Conservation (phyloP, 805 yeast genomes). For the Dipodascus geniculatus region DNA sequence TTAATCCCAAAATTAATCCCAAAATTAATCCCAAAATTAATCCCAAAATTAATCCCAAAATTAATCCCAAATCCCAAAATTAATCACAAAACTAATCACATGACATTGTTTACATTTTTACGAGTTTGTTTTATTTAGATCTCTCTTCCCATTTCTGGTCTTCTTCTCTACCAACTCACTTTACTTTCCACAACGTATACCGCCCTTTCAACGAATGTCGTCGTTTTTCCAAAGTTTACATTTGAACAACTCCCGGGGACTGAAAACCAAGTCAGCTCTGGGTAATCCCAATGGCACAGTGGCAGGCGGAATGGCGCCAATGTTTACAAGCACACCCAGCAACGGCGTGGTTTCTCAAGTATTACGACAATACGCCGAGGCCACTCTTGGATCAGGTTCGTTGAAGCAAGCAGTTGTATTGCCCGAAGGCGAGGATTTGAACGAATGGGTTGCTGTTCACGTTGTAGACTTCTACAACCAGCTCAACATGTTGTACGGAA, state of each 20-base stretch:
- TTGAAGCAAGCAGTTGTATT: slow-evolving; percentile 85
- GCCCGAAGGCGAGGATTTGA: slow-evolving; percentile 83
- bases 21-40: neutral
- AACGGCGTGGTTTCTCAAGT: slow-evolving; percentile 24
- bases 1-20: neutral
- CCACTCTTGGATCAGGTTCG: slow-evolving; percentile 86
- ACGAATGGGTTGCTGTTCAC: slow-evolving; percentile 95
- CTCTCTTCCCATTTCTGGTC: neutral
- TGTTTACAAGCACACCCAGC: slow-evolving; percentile 25
- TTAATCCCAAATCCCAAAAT: too few species aligned
- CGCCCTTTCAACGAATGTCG: neutral
- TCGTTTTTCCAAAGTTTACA: slow-evolving; percentile 7
- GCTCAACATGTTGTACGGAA: slow-evolving; percentile 90
- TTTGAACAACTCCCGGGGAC: slow-evolving; percentile 13
- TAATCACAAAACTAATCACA: neutral
- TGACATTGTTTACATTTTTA: slow-evolving; percentile 1
- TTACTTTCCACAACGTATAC: too few species aligned
- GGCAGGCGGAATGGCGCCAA: slow-evolving; percentile 20
- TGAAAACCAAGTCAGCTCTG: neutral
- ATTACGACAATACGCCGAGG: slow-evolving; percentile 79
- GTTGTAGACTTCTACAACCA: slow-evolving; percentile 97
- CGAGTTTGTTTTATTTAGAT: neutral
- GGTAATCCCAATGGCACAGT: neutral
- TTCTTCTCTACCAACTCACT: neutral
- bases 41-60: too few species aligned